Conservation (phyloP, 768 basidiomycete genomes). For the Boletus rufocinnamomeus region DNA sequence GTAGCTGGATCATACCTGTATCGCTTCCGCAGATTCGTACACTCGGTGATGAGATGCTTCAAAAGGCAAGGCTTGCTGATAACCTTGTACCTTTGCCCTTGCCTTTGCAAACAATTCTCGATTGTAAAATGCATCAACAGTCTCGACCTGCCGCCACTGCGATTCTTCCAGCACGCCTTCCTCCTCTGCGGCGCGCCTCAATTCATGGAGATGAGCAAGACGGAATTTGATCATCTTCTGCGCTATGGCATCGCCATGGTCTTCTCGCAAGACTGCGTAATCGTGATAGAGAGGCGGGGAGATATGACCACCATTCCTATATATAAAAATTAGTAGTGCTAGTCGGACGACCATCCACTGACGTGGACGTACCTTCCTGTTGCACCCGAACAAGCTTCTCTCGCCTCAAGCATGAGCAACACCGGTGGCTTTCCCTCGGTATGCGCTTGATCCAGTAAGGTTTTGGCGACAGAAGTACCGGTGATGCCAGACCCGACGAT, state of each 20-base stretch:
- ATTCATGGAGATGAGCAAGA: slow-evolving; percentile 52
- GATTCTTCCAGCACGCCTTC: slow-evolving; percentile 53
- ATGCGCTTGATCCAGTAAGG: slow-evolving; percentile 43
- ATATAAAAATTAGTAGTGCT: not conserved
- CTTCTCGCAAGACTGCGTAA: slow-evolving; percentile 48
- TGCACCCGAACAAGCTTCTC: slow-evolving; percentile 74
- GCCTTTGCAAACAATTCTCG: slow-evolving; percentile 43
- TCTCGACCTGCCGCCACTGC: slow-evolving; percentile 59
- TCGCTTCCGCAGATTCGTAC: slow-evolving; percentile 37
- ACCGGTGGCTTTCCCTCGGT: slow-evolving; percentile 34
- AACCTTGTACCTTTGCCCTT: slow-evolving; percentile 45
- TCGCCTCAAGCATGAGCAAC: slow-evolving; percentile 79
- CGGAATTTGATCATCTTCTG: slow-evolving; percentile 61
- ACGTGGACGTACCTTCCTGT: slow-evolving; percentile 63
- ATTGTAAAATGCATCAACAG: slow-evolving; percentile 57
- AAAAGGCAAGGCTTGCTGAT: slow-evolving; percentile 50
- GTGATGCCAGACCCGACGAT: slow-evolving; percentile 81
- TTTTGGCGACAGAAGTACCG: slow-evolving; percentile 60
- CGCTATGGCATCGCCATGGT: slow-evolving; percentile 49
- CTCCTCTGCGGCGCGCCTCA: slow-evolving; percentile 52
- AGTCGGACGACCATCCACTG: too few species aligned
- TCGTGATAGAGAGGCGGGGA: slow-evolving; percentile 61
- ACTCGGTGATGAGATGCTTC: slow-evolving; percentile 42
- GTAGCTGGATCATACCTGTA: slow-evolving; percentile 22
- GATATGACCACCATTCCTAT: slow-evolving; percentile 75